Evolutionary conservation across 495 filamentous ascomycete genomes (phyloP).

Genomic region (Aspergillus ostianus): DNA sequence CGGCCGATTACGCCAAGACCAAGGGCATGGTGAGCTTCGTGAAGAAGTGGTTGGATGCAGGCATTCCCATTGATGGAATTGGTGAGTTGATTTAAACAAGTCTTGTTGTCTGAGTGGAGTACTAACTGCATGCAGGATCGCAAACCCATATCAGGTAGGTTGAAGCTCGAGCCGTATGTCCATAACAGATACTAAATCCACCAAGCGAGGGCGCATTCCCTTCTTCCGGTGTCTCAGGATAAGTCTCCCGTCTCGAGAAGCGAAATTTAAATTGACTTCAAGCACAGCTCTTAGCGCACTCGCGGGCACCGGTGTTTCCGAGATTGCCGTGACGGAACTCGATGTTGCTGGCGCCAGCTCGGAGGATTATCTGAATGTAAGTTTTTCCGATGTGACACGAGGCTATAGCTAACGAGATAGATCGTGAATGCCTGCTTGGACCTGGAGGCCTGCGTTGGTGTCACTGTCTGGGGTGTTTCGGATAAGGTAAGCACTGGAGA

Average conservation of each 20-base stretch:
- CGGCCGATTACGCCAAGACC: constrained; percentile 51
- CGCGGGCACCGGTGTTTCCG: constrained; percentile 46
- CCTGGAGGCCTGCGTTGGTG: constrained; percentile 65
- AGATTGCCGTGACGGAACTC: constrained; percentile 64
- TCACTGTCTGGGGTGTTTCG: constrained; percentile 75
- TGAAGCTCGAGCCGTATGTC: no score
- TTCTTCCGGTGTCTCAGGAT: constrained; percentile 20
- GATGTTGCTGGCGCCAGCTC: constrained; percentile 59
- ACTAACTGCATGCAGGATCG: constrained; percentile 39
- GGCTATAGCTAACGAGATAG: constrained; percentile 18
- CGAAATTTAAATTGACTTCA: constrained; percentile 8
- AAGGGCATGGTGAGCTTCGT: constrained; percentile 62
- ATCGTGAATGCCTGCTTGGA: constrained; percentile 63
- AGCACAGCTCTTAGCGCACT: constrained; percentile 56
- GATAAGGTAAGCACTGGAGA: constrained; percentile 46
- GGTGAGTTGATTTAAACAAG: constrained; percentile 26
- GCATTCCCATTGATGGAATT: constrained; percentile 73
- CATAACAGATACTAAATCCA: not conserved
- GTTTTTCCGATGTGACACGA: not conserved
- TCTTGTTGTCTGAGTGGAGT: not conserved
- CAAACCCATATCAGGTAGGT: constrained; percentile 56
- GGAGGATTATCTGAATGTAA: constrained; percentile 57
- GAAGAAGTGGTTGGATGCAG: constrained; percentile 62
- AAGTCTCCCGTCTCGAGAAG: constrained; percentile 16
- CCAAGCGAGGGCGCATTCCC: constrained; percentile 15